phyloP scores from a whole-genome alignment of 495 filamentous ascomycete genomes.

The Tuber umbilicatum region DNA sequence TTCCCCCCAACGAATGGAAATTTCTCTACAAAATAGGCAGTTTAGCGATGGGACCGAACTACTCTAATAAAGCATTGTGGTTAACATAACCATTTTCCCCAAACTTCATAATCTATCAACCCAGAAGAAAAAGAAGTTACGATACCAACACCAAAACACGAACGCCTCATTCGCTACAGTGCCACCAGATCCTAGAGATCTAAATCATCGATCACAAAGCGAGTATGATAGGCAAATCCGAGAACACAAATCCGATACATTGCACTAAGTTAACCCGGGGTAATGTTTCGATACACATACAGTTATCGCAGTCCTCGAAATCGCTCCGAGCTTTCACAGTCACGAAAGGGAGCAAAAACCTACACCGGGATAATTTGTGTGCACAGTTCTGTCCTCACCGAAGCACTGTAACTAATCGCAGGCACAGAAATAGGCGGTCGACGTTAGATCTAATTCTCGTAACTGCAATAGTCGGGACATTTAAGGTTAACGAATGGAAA shows the following conservation, averaged over 20 bases:
- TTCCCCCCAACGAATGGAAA: neutral
- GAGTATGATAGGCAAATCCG: neutral
- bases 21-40: neutral
- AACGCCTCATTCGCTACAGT: neutral
- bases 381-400: neutral
- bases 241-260: neutral
- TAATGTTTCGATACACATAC: neutral
- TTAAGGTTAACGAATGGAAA: too few species aligned
- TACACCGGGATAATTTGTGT: neutral
- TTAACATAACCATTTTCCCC: neutral
- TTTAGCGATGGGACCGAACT: neutral
- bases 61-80: neutral
- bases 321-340: neutral
- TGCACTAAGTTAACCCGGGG: neutral
- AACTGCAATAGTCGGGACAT: too few species aligned
- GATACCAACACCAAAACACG: neutral
- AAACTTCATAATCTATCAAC: neutral
- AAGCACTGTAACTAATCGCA: neutral
- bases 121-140: neutral
- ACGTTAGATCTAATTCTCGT: too few species aligned
- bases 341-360: neutral
- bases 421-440: neutral
- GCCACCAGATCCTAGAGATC: neutral
- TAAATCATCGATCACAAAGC: neutral
- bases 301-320: neutral